phyloP scores from a whole-genome alignment of 2,329 filamentous ascomycete genomes.

The Zymoseptoria pseudotritici region DNA sequence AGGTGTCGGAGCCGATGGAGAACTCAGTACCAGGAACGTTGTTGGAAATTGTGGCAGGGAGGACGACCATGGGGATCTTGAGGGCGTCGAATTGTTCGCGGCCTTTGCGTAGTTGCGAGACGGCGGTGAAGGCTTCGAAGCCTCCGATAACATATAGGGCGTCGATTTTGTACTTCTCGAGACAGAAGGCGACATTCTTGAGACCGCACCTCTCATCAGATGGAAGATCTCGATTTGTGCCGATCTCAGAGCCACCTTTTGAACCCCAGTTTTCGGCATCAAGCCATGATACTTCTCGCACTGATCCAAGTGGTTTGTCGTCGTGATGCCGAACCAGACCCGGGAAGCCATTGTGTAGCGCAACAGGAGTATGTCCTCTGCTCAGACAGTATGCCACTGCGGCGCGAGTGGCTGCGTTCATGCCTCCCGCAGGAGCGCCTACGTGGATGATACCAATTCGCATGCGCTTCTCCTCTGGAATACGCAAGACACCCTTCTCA shows the following conservation, averaged over 20 bases:
- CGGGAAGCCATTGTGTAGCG: conserved; percentile 94
- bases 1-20: conserved; percentile 92
- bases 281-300: conserved; percentile 82
- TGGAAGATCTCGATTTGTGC: conserved; percentile 90
- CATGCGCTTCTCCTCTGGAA: conserved; percentile 75
- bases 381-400: conserved; percentile 89
- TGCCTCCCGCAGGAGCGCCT: conserved; percentile 90
- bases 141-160: conserved; percentile 82
- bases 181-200: conserved; percentile 70
- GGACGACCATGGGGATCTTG: conserved; percentile 82
- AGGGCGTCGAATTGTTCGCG: conserved; percentile 72
- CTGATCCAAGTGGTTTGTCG: conserved; percentile 72
- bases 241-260: conserved; percentile 94
- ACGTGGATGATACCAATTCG: conserved; percentile 94
- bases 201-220: conserved; percentile 62
- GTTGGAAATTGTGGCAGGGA: conserved; percentile 97
- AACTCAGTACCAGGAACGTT: conserved; percentile 98
- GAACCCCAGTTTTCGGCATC: conserved; percentile 94
- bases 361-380: conserved; percentile 84
- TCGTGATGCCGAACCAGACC: conserved; percentile 85
- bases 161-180: conserved; percentile 82
- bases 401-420: conserved; percentile 93
- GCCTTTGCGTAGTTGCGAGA: conserved; percentile 78
- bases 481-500: conserved; percentile 58
- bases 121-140: conserved; percentile 91